These are phyloP conservation scores for Thalassiosira allenii DNA, from an alignment of 352 stramenopile genomes.

Conservation along the genomic window DNA sequence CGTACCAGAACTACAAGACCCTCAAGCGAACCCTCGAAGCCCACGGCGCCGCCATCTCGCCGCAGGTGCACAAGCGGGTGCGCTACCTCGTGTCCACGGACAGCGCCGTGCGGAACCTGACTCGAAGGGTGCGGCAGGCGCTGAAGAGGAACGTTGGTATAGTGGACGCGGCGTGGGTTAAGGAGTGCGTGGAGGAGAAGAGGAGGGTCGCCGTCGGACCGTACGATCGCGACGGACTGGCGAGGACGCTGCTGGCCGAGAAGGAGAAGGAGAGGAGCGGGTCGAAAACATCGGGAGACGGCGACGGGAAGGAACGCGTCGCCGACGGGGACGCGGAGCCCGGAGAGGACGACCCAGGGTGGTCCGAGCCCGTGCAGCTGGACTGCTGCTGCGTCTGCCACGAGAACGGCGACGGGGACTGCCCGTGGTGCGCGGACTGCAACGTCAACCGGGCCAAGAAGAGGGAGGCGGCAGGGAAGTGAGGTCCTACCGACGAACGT, in stretches of 20 bases:
- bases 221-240: conserved; percentile 39
- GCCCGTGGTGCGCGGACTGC: conserved; percentile 75
- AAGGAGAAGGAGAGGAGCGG: conserved; percentile 22
- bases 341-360: conserved; percentile 46
- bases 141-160: conserved; percentile 75
- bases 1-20: no score
- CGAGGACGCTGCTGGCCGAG: conserved; percentile 21
- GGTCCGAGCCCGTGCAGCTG: conserved; percentile 61
- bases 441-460: conserved; percentile 51
- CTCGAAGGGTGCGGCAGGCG: conserved; percentile 79
- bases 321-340: conserved; percentile 1
- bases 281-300: conserved; percentile 14
- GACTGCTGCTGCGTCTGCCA: conserved; percentile 85
- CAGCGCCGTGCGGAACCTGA: conserved; percentile 60
- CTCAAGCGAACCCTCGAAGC: conserved; percentile 25
- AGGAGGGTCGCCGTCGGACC: conserved; percentile 37
- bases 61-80: conserved; percentile 77
- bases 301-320: background rate
- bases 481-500: no score
- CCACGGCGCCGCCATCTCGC: conserved; percentile 61
- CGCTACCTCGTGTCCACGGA: conserved; percentile 63
- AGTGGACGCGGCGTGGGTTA: conserved; percentile 70
- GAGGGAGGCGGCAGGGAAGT: conserved; percentile 9
- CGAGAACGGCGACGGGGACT: conserved; percentile 75
- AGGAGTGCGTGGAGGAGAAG: conserved; percentile 43